Evolutionary conservation across 305 asterid species (phyloP).

Genomic region (Fraxinus greggii): DNA sequence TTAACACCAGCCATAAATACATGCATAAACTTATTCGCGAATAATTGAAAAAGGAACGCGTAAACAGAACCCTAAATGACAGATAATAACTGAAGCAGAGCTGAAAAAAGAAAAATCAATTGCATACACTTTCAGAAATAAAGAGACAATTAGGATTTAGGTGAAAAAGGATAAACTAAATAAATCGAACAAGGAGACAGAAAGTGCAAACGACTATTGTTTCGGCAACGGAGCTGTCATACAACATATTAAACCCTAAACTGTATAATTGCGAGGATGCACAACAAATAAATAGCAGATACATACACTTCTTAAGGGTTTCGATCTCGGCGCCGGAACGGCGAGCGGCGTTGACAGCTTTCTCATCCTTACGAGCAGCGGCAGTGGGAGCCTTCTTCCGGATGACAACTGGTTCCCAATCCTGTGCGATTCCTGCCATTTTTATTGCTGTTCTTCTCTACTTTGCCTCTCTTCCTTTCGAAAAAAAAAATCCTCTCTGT

Average conservation of each 20-base stretch:
- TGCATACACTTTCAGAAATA: neutral
- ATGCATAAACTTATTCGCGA: neutral
- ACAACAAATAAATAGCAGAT: neutral
- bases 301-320: conserved; percentile 62
- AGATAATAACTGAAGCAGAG: neutral
- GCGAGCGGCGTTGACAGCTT: conserved; percentile 98
- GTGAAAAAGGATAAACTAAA: neutral
- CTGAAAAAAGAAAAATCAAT: neutral
- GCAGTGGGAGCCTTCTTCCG: conserved; percentile 90
- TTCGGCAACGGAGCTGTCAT: neutral
- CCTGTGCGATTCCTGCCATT: conserved; percentile 71
- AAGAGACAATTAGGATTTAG: too few relatives aligned
- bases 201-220: neutral
- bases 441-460: neutral
- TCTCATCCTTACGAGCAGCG: conserved; percentile 96
- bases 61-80: neutral
- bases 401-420: conserved; percentile 93
- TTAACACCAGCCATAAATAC: neutral
- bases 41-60: neutral
- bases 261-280: neutral
- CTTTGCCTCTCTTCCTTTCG: neutral
- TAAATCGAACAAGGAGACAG: neutral
- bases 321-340: conserved; percentile 95
- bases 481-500: conserved; percentile 3
- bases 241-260: neutral